Conservation (phyloP, 768 basidiomycete genomes). For the Pholiota molesta region DNA sequence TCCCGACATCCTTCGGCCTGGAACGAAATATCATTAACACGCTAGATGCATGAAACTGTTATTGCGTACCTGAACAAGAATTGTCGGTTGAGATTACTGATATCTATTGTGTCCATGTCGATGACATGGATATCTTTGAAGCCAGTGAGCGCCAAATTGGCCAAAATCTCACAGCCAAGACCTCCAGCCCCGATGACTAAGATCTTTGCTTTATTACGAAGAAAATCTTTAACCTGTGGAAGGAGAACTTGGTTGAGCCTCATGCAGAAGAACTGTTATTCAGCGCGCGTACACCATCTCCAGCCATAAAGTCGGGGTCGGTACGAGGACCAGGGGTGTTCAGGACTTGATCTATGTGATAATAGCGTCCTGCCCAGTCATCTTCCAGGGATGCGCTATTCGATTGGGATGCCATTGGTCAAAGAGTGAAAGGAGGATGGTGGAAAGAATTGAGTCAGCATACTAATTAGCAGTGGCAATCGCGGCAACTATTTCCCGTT, state of each 20-base stretch:
- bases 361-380: slow-evolving; percentile 66
- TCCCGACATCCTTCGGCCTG: slow-evolving; percentile 89
- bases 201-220: slow-evolving; percentile 85
- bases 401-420: slow-evolving; percentile 23
- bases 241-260: neutral
- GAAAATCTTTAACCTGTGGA: slow-evolving; percentile 83
- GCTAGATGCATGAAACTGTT: neutral
- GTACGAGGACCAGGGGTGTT: slow-evolving; percentile 90
- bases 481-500: slow-evolving; percentile 7
- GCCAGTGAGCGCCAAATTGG: slow-evolving; percentile 93
- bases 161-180: slow-evolving; percentile 95
- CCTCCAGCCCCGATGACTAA: slow-evolving; percentile 98
- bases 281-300: slow-evolving; percentile 62
- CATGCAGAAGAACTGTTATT: slow-evolving; percentile 9
- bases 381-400: slow-evolving; percentile 18
- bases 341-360: slow-evolving; percentile 85
- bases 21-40: slow-evolving; percentile 5
- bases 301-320: slow-evolving; percentile 80
- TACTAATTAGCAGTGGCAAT: neutral
- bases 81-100: slow-evolving; percentile 97
- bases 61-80: slow-evolving; percentile 87
- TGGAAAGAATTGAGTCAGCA: slow-evolving; percentile 14
- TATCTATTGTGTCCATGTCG: slow-evolving; percentile 99
- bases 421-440: slow-evolving; percentile 7
- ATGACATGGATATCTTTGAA: slow-evolving; percentile 99